A percentile compares a stretch with the other conserved stretches of the same genome.
Evolutionary conservation across 805 yeast species (phyloP).

Genomic region (Cyberlindnera xylosilytica): DNA sequence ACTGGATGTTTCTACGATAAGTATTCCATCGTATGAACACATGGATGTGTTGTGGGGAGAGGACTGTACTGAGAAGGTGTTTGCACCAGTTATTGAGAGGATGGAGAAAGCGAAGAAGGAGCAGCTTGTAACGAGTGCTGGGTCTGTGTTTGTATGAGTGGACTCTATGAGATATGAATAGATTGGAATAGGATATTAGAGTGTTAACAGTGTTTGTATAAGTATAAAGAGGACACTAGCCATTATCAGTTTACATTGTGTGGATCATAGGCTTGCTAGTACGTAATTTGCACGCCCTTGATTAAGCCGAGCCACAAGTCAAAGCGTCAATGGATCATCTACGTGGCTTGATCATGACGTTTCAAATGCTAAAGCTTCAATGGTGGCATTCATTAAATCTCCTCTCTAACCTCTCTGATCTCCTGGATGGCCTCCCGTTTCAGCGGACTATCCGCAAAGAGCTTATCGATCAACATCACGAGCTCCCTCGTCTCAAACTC

Average conservation of each 20-base stretch:
- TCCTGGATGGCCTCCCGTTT: slow-evolving; percentile 35
- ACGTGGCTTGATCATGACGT: no score
- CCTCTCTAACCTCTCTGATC: slow-evolving; percentile 42
- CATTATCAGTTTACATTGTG: no score
- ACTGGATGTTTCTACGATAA: slow-evolving; percentile 30
- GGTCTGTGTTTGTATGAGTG: slow-evolving; percentile 12
- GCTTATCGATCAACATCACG: slow-evolving; percentile 32
- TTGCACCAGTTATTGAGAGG: slow-evolving; percentile 44
- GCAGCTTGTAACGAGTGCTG: slow-evolving; percentile 3
- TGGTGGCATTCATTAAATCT: no score
- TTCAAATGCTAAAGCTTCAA: no score
- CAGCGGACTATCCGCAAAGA: slow-evolving; percentile 39
- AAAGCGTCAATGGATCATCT: no score
- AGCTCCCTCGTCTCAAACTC: slow-evolving; percentile 36
- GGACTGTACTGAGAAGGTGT: slow-evolving; percentile 44
- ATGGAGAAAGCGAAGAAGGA: slow-evolving; percentile 31
- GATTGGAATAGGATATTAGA: no score
- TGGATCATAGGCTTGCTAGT: no score
- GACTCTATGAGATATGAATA: no score
- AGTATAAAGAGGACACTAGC: no score
- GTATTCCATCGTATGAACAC: slow-evolving; percentile 65
- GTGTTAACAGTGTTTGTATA: no score
- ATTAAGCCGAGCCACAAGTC: no score
- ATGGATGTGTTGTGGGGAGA: slow-evolving; percentile 78
- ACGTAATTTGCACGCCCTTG: no score